Conservation (phyloP, 2,329 filamentous ascomycete genomes). For the Dothistroma pini region DNA sequence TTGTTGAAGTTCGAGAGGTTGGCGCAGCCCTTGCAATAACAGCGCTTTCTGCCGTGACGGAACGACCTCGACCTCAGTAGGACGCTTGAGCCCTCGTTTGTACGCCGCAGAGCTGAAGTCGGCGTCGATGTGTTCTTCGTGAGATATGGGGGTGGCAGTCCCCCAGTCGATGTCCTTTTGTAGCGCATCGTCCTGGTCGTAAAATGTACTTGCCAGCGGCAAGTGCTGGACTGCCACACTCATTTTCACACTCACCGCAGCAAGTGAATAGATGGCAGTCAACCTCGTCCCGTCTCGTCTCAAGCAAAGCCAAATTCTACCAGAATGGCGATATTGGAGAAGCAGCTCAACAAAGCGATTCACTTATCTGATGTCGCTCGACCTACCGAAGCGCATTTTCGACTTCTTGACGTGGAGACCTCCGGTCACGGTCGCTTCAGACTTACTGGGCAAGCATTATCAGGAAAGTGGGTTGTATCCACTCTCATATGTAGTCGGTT, state of each 20-base stretch:
- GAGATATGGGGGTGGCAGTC: constrained; percentile 18
- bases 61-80: background rate
- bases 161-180: constrained; percentile 21
- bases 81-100: constrained; percentile 10
- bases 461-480: background rate
- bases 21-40: constrained; percentile 12
- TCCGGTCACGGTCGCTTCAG: background rate
- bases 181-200: constrained; percentile 3
- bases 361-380: background rate
- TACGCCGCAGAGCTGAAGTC: constrained; percentile 14
- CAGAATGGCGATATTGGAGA: background rate
- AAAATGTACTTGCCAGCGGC: constrained; percentile 7
- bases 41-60: constrained; percentile 17
- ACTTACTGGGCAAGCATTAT: background rate
- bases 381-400: background rate
- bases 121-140: constrained; percentile 15
- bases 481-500: background rate
- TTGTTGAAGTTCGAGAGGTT: constrained; percentile 12
- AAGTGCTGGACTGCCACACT: constrained; percentile 9
- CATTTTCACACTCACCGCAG: constrained; percentile 1
- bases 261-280: background rate
- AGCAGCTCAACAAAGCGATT: background rate
- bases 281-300: background rate
- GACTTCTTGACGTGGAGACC: background rate
- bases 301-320: background rate